Percentiles rank a stretch among this genome's conserved stretches.
phyloP scores from a whole-genome alignment of 805 yeast genomes.

The Candida dendrica region DNA sequence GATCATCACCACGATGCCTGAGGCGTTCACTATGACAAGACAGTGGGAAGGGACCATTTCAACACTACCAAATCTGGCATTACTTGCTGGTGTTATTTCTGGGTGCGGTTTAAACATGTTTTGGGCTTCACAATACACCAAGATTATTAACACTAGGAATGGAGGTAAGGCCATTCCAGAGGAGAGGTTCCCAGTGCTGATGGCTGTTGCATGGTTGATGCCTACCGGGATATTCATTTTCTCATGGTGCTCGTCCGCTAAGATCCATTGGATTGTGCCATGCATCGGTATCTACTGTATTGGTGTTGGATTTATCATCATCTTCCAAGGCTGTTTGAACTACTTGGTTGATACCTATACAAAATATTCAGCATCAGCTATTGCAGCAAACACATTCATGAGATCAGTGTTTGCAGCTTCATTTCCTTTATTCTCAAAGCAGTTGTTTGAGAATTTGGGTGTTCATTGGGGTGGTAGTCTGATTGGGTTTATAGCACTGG shows the following conservation, averaged over 20 bases:
- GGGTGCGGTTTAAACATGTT: conserved; percentile 29
- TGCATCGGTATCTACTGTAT: conserved; percentile 47
- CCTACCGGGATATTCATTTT: conserved; percentile 51
- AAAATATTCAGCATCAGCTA: conserved; percentile 52
- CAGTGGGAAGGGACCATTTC: conserved; percentile 26
- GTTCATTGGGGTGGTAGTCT: conserved; percentile 50
- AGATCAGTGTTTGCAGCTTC: conserved; percentile 54
- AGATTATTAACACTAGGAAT: too few relatives aligned
- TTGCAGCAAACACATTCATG: conserved; percentile 56
- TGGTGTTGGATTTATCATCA: conserved; percentile 45
- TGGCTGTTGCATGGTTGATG: conserved; percentile 36
- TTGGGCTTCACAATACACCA: conserved; percentile 21
- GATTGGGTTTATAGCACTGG: conserved; percentile 43
- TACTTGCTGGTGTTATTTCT: conserved; percentile 29
- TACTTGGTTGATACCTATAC: conserved; percentile 57
- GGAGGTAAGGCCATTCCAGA: conserved; percentile 42
- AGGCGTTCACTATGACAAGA: conserved; percentile 23
- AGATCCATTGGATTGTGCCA: conserved; percentile 48
- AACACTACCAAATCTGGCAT: conserved; percentile 28
- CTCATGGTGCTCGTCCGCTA: conserved; percentile 50
- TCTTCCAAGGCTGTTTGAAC: conserved; percentile 53
- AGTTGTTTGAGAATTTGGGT: conserved; percentile 42
- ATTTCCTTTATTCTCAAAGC: conserved; percentile 52
- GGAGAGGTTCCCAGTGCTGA: conserved; percentile 49
- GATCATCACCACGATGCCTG: conserved; percentile 36